Evolutionary conservation across 179 eudicot genomes (phyloP).

Genomic region (Spergularia azorica): DNA sequence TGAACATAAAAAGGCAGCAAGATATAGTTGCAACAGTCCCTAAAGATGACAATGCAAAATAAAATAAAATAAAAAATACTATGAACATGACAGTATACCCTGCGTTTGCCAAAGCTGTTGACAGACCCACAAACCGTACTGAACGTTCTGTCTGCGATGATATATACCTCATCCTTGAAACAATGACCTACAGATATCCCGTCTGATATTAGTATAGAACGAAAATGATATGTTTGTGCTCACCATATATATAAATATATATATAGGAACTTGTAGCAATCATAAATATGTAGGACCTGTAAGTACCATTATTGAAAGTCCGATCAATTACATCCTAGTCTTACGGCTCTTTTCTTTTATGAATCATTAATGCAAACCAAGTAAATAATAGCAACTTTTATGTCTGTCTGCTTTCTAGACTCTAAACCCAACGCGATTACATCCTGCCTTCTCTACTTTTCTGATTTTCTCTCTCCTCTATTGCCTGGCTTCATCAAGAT

Average conservation of each 20-base stretch:
- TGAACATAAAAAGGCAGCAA: neutral
- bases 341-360: neutral
- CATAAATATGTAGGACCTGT: too few species aligned
- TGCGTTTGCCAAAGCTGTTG: constrained; percentile 99
- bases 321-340: neutral
- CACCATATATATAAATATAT: neutral
- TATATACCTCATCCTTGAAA: constrained; percentile 98
- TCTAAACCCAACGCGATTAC: too few species aligned
- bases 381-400: neutral
- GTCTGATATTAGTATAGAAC: constrained; percentile 2
- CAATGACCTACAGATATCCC: constrained; percentile 67
- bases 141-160: constrained; percentile 94
- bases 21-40: neutral
- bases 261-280: neutral
- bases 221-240: neutral
- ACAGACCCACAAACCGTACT: constrained; percentile 94
- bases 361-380: too few species aligned
- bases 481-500: too few species aligned
- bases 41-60: constrained; percentile 1
- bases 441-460: too few species aligned
- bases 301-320: too few species aligned
- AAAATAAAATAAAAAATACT: neutral
- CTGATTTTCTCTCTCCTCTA: too few species aligned
- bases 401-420: too few species aligned
- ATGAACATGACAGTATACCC: constrained; percentile 50